These are phyloP conservation scores for Tylopilus sp. DNA, from an alignment of 768 basidiomycete genomes.

Conservation along the genomic window DNA sequence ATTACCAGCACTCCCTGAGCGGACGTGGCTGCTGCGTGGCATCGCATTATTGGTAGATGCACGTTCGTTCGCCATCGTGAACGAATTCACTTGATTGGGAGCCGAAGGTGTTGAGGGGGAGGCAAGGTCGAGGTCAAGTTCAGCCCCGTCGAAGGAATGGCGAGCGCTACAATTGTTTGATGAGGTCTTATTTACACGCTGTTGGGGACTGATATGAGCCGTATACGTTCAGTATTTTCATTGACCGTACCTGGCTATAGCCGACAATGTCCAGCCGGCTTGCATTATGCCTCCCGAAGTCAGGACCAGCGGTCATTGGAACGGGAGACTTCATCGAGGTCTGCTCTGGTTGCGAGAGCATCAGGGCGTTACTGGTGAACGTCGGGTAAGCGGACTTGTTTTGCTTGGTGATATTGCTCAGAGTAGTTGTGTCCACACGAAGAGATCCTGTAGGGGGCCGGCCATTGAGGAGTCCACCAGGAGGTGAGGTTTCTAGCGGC, in stretches of 20 bases:
- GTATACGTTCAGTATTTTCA: neutral
- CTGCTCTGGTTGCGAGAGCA: conserved; percentile 56
- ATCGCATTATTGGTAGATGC: conserved; percentile 30
- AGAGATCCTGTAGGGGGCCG: conserved; percentile 68
- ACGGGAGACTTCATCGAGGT: conserved; percentile 65
- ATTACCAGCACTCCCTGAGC: conserved; percentile 78
- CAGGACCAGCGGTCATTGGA: conserved; percentile 82
- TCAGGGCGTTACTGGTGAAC: conserved; percentile 44
- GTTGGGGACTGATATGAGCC: conserved; percentile 23
- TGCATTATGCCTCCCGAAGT: conserved; percentile 73
- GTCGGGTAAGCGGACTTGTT: conserved; percentile 85
- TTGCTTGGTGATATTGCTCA: conserved; percentile 59
- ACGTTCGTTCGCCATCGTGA: conserved; percentile 38
- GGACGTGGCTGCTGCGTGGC: conserved; percentile 60
- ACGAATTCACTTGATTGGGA: conserved; percentile 40
- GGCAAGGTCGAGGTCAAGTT: conserved; percentile 56
- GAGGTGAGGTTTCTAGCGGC: conserved; percentile 50
- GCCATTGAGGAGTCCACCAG: conserved; percentile 48
- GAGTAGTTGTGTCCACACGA: conserved; percentile 68
- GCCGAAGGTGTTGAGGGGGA: conserved; percentile 53
- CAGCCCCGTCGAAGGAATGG: conserved; percentile 76
- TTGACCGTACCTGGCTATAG: conserved; percentile 55
- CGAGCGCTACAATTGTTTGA: conserved; percentile 50
- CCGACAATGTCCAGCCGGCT: conserved; percentile 72
- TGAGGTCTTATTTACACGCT: conserved; percentile 49